Evolutionary conservation across 768 basidiomycete genomes (phyloP), one percentile per base, ranked within the genome.

Genomic region (Rubroboletus pulcherrimus): DNA sequence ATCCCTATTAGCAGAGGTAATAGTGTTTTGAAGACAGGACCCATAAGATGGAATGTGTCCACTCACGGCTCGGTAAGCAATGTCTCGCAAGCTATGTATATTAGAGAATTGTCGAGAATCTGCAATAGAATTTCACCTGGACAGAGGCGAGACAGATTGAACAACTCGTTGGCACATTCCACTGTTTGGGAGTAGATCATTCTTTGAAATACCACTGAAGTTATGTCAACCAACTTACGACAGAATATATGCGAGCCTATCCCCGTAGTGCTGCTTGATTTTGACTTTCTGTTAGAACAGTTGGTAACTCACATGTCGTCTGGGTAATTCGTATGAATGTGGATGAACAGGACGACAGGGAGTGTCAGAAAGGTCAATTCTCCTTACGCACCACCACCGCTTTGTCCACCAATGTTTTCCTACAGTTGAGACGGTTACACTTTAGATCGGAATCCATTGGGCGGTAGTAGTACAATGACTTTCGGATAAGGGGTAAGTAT

Each of bases 201-300:
- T 40, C 29, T 26, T 26, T 50, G 26, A 34, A 24, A 41, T 45
- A 41, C 12, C 26, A 11, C 19, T 24, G 4, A 37, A 31, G 30
- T 17, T 14, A 29, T 51, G 40, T 39, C 21, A 37, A 34, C 30
- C 40, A 19, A 60, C 68, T 64, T 70, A 87, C 90, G 78, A 67
- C 90, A 92, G 67, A 92, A 92, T 71, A 92, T 91, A 75, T 91
- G 90, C 53, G 90, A 91, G 73, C 90, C 90, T 91, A 53, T 56
- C 14, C 56, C 17, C 45, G 38, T 37, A 1, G 12, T 45, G 17
- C 14, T 41, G 24, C 26, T 58, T 49, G 24, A 29, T 35, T 59
- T 10, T 45, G 19, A 34, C 11, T 10, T 41, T 30, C 38, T 34
- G 34, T 41, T 6, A 12, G 37, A 21, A 29, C 9, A 10, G 30